Evolutionary conservation across 257 asterid genomes (phyloP).

Genomic region (Phtheirospermum japonicum): DNA sequence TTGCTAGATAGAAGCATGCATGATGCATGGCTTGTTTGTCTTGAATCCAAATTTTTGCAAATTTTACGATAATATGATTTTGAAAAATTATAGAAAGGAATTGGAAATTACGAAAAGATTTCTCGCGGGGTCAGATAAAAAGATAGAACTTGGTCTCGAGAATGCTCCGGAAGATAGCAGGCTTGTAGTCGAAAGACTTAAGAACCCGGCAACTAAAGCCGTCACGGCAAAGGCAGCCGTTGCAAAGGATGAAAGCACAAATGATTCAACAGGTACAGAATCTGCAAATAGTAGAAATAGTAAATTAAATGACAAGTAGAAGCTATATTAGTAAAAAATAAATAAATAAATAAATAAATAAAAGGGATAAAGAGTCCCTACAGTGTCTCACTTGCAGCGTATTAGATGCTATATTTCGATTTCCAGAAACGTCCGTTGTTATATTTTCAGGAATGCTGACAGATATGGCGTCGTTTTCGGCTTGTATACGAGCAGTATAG

Average conservation of each 20-base stretch:
- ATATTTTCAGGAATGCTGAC: slow-evolving; percentile 71
- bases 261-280: slow-evolving; percentile 62
- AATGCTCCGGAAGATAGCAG: slow-evolving; percentile 69
- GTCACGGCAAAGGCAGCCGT: slow-evolving; percentile 71
- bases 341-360: slow-evolving; percentile 17
- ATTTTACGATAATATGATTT: background rate
- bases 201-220: slow-evolving; percentile 61
- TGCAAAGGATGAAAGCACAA: slow-evolving; percentile 58
- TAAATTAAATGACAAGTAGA: background rate
- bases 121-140: slow-evolving; percentile 67
- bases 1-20: background rate
- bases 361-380: slow-evolving; percentile 36
- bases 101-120: slow-evolving; percentile 64
- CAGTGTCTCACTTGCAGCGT: slow-evolving; percentile 79
- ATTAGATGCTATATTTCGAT: slow-evolving; percentile 65
- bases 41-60: background rate
- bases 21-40: slow-evolving; percentile 11
- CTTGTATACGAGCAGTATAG: slow-evolving; percentile 47
- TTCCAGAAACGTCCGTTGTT: slow-evolving; percentile 87
- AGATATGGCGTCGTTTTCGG: slow-evolving; percentile 46
- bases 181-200: slow-evolving; percentile 79
- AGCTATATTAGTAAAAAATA: background rate
- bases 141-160: slow-evolving; percentile 47
- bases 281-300: slow-evolving; percentile 39
- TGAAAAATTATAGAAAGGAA: slow-evolving; percentile 15